Evolutionary conservation across 2,329 filamentous ascomycete species (phyloP), one percentile per base, ranked within the genome.

Genomic region (Neopestalotiopsis sp.): DNA sequence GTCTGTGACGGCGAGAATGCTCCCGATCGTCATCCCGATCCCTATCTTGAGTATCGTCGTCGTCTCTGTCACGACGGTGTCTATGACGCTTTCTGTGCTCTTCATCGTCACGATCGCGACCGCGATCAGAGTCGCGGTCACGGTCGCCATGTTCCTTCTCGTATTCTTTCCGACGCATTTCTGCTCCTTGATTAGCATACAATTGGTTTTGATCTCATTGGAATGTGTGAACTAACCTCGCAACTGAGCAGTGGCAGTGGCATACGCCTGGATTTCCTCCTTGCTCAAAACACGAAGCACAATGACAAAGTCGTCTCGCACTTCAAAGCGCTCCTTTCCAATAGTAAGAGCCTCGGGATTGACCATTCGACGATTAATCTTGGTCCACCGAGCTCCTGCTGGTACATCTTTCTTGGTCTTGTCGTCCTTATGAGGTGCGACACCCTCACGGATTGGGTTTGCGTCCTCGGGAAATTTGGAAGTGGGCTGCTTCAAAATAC

Each of bases 231-330:
- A 24, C 87, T 76, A 84, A 94, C 92, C 92, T 89, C 94, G 88
- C 70, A 98, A 89, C 76, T 94, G 89, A 72, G 91, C 90, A 10
- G 95, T 98, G 63, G 91, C 92, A 71, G 91, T 88, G 13, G 94
- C 94, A 77, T 97, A 94, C 42, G 90, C 91, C 80, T 97, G 92
- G 68, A 98, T 97, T 76, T 98, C 94, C 73, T 97, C 93, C 80
- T 92, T 93, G 62, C 90, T 93, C 77, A 98, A 80, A 7, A 98
- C 95, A 68, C 95, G 87, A 68, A 98, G 85, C 2, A 98, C 94
- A 78, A 98, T 97, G 69, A 98, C 94, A 79, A 94, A 97, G 76
- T 97, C 94, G 69, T 94, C 89, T n/a, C 94, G 89, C 74, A 97
- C 93, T 80, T 98, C 95, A 73, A 92, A 98, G 38, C 95, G 88